Conservation (phyloP, 345 rosid species). For the Gossypium sturtianum region DNA sequence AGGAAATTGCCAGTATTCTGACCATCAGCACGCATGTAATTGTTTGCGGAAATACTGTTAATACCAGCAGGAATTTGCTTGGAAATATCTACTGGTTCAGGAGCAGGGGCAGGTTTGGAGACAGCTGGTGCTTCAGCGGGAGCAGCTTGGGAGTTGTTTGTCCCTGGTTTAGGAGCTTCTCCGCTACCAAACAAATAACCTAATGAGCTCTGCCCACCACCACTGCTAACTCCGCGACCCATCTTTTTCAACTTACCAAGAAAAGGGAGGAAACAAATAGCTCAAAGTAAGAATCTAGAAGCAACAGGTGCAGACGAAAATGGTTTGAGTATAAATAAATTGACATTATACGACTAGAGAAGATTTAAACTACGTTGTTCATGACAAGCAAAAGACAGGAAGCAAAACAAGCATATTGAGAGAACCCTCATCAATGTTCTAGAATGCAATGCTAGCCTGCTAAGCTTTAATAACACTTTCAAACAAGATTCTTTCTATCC, state of each 20-base stretch:
- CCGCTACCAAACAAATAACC: conserved; percentile 73
- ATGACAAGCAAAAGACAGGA: neutral
- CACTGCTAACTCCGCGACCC: conserved; percentile 79
- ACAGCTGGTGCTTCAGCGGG: conserved; percentile 29
- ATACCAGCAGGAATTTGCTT: conserved; percentile 69
- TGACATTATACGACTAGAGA: neutral
- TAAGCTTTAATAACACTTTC: neutral
- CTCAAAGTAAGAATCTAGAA: neutral
- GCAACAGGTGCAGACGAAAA: neutral
- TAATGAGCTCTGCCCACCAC: conserved; percentile 87
- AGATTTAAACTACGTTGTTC: neutral
- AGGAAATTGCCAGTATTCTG: conserved; percentile 82
- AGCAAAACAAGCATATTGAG: neutral
- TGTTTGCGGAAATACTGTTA: conserved; percentile 53
- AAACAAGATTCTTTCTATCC: neutral
- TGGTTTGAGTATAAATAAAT: neutral
- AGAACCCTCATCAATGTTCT: neutral
- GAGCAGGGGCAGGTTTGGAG: conserved; percentile 33
- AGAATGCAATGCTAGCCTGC: neutral
- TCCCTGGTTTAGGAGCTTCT: conserved; percentile 64
- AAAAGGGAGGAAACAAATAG: neutral
- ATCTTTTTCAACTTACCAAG: conserved; percentile 23
- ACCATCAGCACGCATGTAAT: conserved; percentile 72
- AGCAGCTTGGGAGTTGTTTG: conserved; percentile 27
- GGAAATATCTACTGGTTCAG: conserved; percentile 39